These are phyloP conservation scores for Persicaria tinctoria DNA, from an alignment of 148 eudicot species.

Conservation along the genomic window DNA sequence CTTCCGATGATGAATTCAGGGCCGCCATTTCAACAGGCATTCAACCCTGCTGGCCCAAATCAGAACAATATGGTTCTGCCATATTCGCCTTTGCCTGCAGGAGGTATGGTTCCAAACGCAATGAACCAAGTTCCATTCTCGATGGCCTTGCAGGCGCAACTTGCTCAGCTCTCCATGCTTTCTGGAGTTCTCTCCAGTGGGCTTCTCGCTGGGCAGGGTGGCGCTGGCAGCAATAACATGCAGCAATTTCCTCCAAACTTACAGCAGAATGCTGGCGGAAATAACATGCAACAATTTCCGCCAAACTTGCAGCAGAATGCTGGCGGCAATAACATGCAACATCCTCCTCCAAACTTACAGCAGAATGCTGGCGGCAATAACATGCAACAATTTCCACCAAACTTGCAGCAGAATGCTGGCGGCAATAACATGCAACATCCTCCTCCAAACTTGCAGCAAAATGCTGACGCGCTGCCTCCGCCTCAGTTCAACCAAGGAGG, in stretches of 20 bases:
- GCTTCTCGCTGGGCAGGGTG: constrained; percentile 6
- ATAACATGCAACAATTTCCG: neutral
- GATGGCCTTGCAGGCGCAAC: constrained; percentile 7
- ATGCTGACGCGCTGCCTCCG: constrained; percentile 2
- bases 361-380: neutral
- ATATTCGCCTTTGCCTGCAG: neutral
- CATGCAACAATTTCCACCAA: neutral
- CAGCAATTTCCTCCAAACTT: neutral
- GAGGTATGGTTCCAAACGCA: neutral
- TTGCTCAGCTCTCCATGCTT: constrained; percentile 11
- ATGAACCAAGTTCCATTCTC: neutral
- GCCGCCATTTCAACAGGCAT: constrained; percentile 24
- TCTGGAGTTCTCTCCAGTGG: neutral
- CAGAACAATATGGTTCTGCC: constrained; percentile 16
- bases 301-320: neutral
- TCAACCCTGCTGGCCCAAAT: constrained; percentile 17
- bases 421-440: neutral
- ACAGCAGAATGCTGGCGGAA: neutral
- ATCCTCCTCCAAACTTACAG: neutral
- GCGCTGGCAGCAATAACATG: neutral
- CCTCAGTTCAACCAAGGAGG: constrained; percentile 2
- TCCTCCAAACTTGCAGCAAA: neutral
- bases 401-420: too few species aligned
- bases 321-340: neutral
- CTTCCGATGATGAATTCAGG: neutral